Percentiles rank a stretch among this genome's conserved stretches.
These are phyloP conservation scores for Volvox africanus DNA, from an alignment of 139 green algal species.

Conservation along the genomic window DNA sequence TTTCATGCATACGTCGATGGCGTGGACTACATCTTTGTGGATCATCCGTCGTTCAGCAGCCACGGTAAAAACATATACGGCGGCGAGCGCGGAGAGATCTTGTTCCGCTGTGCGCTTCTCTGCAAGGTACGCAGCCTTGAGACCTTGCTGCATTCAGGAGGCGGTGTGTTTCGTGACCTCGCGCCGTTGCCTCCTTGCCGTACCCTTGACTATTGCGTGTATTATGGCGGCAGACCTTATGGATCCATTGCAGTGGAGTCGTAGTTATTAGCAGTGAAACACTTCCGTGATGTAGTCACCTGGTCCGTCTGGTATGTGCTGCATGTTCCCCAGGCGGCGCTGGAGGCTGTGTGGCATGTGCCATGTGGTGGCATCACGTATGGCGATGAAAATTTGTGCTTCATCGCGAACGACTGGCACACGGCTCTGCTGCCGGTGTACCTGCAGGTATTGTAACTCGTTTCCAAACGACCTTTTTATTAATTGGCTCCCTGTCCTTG, in stretches of 20 bases:
- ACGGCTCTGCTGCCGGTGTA: slow-evolving; percentile 92
- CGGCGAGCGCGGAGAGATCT: slow-evolving; percentile 76
- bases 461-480: too few relatives aligned
- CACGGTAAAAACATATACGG: slow-evolving; percentile 84
- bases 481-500: too few relatives aligned
- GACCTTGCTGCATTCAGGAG: background rate
- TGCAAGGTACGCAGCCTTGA: slow-evolving; percentile 69
- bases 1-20: slow-evolving; percentile 87
- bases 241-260: too few relatives aligned
- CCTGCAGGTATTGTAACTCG: slow-evolving; percentile 75
- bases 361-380: slow-evolving; percentile 87
- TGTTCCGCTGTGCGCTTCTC: slow-evolving; percentile 85
- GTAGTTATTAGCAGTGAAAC: too few relatives aligned
- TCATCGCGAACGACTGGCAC: slow-evolving; percentile 97
- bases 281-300: background rate
- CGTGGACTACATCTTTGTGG: slow-evolving; percentile 95
- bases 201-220: too few relatives aligned
- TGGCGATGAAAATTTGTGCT: slow-evolving; percentile 90
- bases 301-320: background rate
- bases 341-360: slow-evolving; percentile 91
- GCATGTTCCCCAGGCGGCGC: slow-evolving; percentile 62
- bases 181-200: background rate
- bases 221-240: too few relatives aligned
- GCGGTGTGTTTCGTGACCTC: too few relatives aligned
- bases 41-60: slow-evolving; percentile 88